These are phyloP conservation scores for Saccharomycopsis fodiens DNA, from an alignment of 805 yeast species.

Conservation along the genomic window DNA sequence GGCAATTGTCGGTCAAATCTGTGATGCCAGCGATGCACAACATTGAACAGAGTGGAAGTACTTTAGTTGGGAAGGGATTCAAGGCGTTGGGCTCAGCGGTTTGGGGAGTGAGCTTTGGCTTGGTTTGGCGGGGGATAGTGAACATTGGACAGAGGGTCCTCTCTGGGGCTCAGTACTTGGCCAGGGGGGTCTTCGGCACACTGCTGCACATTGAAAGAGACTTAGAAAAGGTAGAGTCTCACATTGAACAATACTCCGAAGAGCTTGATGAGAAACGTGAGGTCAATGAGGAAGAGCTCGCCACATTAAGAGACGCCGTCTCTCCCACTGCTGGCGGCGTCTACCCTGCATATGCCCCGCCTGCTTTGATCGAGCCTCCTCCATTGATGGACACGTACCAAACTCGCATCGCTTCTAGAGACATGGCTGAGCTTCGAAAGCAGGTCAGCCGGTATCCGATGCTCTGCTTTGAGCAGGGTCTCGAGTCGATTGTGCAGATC, in stretches of 20 bases:
- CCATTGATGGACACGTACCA: conserved; percentile 9
- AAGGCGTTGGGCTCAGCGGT: conserved; percentile 14
- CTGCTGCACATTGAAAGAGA: no score
- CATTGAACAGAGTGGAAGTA: conserved; percentile 38
- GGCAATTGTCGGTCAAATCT: conserved; percentile 40
- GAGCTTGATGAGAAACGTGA: no score
- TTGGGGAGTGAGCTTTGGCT: background rate
- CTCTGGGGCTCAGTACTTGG: no score
- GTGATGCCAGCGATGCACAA: conserved; percentile 28
- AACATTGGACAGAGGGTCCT: background rate
- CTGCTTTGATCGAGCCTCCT: no score
- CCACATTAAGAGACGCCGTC: no score
- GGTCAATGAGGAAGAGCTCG: no score
- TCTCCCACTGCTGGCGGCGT: no score
- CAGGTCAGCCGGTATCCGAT: conserved; percentile 40
- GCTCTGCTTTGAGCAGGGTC: conserved; percentile 49
- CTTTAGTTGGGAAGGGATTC: conserved; percentile 1
- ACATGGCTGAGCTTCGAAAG: conserved; percentile 34
- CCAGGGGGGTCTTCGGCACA: no score
- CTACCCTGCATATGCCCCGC: no score
- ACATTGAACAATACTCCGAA: no score
- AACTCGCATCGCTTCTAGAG: conserved; percentile 28
- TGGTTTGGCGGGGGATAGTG: background rate
- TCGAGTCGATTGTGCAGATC: conserved; percentile 43
- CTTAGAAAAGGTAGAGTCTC: no score